Base-by-base conservation (phyloP, 805 yeast genomes). In the Ogataea minuta region DNA sequence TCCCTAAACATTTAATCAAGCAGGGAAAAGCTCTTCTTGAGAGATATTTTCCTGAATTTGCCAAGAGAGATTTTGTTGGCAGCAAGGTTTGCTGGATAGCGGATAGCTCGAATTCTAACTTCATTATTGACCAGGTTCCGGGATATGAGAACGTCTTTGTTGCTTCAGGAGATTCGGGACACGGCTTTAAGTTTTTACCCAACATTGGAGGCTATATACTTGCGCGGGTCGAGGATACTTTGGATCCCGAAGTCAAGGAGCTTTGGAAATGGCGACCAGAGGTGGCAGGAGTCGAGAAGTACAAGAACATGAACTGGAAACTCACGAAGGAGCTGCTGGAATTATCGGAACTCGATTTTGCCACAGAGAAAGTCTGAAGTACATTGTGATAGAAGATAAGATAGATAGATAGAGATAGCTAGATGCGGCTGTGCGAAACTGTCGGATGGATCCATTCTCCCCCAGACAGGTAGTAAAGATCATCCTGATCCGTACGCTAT, bases 161-260 rank as follows among this genome's bases (percentile, higher is more conserved):
- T 8, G 74, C 73, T 0, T 56, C 71, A 8, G 77, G 77, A 14
- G 76, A 71, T 47, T 64, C 75, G 3, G 74, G 76, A 7, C 76
- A 71, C 50, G 73, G 63, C 4, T 71, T 65, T 53, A 72, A 71
- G 51, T 67, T 67, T 32, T 47, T 72, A 31, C 77, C 77, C 10
- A 65, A 57, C 23, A 67, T 72, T 34, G 76, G 77, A 1, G 59
- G 59, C 33, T 70, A 71, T 43, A 68, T 71, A 9, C 31, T 48
- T 4, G 52, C 51, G 14, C 60, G 52, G 24, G 26, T 68, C n/a
- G 63, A 64, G 21, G 62, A 58, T 5, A 46, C 41, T 2, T 46
- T 68, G 28, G 48, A 46, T 9, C 27, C 39, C 3, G 57, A 52
- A 8, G 46, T 54, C 29, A 42, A 41, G 0, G 24, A 48, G 4